Conservation (phyloP, 768 basidiomycete genomes). For the Asterophora parasitica region DNA sequence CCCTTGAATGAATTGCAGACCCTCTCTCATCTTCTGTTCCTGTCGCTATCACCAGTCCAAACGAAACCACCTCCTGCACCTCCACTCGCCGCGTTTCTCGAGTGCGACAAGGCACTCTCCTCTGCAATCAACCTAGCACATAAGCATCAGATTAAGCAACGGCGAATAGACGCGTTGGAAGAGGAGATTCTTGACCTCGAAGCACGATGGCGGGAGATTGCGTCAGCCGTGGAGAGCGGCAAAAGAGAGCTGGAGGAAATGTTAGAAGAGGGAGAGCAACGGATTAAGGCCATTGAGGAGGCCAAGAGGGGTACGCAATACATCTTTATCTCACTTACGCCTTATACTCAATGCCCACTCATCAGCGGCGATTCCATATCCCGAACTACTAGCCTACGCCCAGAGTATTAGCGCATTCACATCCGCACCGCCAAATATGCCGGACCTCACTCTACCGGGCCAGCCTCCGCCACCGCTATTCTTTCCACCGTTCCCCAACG, state of each 20-base stretch:
- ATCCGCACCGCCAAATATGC: constrained; percentile 86
- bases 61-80: constrained; percentile 60
- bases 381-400: constrained; percentile 79
- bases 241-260: constrained; percentile 65
- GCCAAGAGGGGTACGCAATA: constrained; percentile 59
- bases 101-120: constrained; percentile 62
- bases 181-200: constrained; percentile 68
- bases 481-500: constrained; percentile 89
- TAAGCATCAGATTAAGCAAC: constrained; percentile 71
- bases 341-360: constrained; percentile 1
- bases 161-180: constrained; percentile 67
- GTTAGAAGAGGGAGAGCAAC: constrained; percentile 71
- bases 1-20: constrained; percentile 60
- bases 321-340: neutral
- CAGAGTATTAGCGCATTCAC: constrained; percentile 83
- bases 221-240: constrained; percentile 57
- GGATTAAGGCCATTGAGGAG: constrained; percentile 62
- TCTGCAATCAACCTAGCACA: constrained; percentile 60
- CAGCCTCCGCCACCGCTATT: constrained; percentile 76
- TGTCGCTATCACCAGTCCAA: constrained; percentile 66
- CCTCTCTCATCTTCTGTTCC: constrained; percentile 65
- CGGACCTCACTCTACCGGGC: constrained; percentile 62
- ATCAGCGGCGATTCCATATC: constrained; percentile 74
- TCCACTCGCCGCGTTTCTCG: constrained; percentile 52
- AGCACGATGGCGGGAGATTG: constrained; percentile 62